phyloP scores from a whole-genome alignment of 768 basidiomycete genomes.

The Rhizopogon sp. region DNA sequence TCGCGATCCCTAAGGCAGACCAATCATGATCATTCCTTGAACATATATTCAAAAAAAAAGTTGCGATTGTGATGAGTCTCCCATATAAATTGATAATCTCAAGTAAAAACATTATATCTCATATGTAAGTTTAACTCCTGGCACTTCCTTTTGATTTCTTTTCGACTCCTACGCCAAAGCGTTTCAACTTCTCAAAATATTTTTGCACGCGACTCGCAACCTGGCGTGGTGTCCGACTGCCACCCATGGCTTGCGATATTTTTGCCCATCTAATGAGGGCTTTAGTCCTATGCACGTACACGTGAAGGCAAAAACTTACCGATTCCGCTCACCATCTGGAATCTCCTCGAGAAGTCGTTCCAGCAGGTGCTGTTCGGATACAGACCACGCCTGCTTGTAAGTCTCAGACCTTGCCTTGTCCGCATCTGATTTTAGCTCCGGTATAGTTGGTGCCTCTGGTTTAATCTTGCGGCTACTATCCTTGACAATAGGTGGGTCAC shows the following conservation, averaged over 20 bases:
- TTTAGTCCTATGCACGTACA: conserved; percentile 7
- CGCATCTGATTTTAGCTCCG: conserved; percentile 15
- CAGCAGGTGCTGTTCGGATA: conserved; percentile 70
- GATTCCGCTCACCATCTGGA: conserved; percentile 70
- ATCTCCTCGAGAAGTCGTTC: conserved; percentile 72
- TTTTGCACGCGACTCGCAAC: conserved; percentile 89
- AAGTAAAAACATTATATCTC: background rate
- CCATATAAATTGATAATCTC: background rate
- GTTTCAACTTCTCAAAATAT: conserved; percentile 80
- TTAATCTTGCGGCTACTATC: conserved; percentile 11
- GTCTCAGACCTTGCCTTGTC: conserved; percentile 43
- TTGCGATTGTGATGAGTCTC: background rate
- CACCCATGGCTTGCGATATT: conserved; percentile 79
- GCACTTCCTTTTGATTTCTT: conserved; percentile 18
- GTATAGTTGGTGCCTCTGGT: conserved; percentile 8
- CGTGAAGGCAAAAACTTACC: conserved; percentile 36
- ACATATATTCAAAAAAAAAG: background rate
- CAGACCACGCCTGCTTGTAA: conserved; percentile 80
- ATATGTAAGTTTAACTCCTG: conserved; percentile 2
- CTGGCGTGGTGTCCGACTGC: conserved; percentile 70
- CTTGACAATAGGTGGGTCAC: conserved; percentile 14
- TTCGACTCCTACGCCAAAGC: conserved; percentile 54
- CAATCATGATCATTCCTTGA: too few species aligned
- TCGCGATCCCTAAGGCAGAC: too few species aligned
- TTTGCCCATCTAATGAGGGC: conserved; percentile 58